Evolutionary conservation across 1,284 basidiomycete species (phyloP).

Genomic region (Termitomyces sp.): DNA sequence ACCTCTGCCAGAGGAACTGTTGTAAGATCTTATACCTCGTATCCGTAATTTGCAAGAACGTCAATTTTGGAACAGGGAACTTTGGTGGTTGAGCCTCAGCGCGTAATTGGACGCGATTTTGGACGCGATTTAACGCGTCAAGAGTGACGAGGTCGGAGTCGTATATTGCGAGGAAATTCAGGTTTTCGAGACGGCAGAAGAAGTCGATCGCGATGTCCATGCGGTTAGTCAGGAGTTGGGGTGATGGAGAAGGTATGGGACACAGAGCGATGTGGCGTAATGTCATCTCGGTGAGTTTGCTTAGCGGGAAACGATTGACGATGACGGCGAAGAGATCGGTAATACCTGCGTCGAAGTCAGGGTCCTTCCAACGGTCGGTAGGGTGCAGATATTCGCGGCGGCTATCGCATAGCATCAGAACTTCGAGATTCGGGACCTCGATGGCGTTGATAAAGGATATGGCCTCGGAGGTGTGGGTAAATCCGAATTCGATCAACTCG

Average conservation of each 20-base stretch:
- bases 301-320: not conserved
- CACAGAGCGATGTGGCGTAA: not conserved
- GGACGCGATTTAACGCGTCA: not conserved
- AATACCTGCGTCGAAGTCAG: not conserved
- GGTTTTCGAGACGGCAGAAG: conserved; percentile 3
- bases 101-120: not conserved
- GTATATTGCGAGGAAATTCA: conserved; percentile 2
- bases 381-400: not conserved
- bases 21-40: not conserved
- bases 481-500: not conserved
- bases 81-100: not conserved
- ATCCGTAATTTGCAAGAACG: not conserved
- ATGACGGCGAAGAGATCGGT: not conserved
- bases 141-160: conserved; percentile 3
- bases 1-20: not conserved
- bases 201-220: conserved; percentile 1
- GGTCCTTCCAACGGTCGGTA: not conserved
- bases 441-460: not conserved
- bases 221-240: not conserved
- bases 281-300: not conserved
- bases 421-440: not conserved
- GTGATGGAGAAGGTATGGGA: not conserved
- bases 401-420: not conserved
- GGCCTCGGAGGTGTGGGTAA: not conserved
- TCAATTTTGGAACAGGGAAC: not conserved